phyloP scores from a whole-genome alignment of 139 green algal species.

The Gonium pectorale region DNA sequence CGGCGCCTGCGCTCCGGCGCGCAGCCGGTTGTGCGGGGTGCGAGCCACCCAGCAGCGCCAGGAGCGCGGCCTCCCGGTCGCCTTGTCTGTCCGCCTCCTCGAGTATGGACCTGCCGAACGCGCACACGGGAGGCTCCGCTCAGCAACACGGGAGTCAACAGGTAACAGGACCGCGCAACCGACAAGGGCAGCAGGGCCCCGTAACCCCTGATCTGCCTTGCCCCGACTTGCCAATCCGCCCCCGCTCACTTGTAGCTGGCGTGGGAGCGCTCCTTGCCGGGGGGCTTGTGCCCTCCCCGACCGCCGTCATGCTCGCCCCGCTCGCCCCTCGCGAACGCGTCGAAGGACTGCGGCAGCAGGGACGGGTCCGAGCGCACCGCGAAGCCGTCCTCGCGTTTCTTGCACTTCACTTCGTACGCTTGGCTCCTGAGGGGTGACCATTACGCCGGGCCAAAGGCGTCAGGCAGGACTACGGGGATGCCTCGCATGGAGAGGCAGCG shows the following conservation, averaged over 20 bases:
- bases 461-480: too few relatives aligned
- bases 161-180: too few relatives aligned
- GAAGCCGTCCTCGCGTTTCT: slow-evolving; percentile 25
- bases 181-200: too few relatives aligned
- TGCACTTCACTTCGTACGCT: slow-evolving; percentile 15
- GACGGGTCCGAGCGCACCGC: not conserved
- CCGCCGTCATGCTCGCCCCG: not conserved
- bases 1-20: not conserved
- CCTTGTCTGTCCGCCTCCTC: slow-evolving; percentile 6
- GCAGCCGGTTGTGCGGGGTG: not conserved
- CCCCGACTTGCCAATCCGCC: too few relatives aligned
- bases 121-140: too few relatives aligned
- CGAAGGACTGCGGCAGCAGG: not conserved
- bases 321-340: not conserved
- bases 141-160: too few relatives aligned
- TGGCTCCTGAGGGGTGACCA: slow-evolving; percentile 6
- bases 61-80: slow-evolving; percentile 7
- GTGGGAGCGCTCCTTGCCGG: not conserved
- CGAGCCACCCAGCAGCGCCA: not conserved
- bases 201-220: too few relatives aligned
- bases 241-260: slow-evolving; percentile 15
- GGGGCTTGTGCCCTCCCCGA: not conserved
- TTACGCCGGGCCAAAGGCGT: too few relatives aligned
- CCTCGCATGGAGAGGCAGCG: too few relatives aligned
- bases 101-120: slow-evolving; percentile 12